Percentiles rank a stretch among this genome's conserved stretches.
phyloP scores from a whole-genome alignment of 2,329 filamentous ascomycete species.

The Trichoderma hamatum region DNA sequence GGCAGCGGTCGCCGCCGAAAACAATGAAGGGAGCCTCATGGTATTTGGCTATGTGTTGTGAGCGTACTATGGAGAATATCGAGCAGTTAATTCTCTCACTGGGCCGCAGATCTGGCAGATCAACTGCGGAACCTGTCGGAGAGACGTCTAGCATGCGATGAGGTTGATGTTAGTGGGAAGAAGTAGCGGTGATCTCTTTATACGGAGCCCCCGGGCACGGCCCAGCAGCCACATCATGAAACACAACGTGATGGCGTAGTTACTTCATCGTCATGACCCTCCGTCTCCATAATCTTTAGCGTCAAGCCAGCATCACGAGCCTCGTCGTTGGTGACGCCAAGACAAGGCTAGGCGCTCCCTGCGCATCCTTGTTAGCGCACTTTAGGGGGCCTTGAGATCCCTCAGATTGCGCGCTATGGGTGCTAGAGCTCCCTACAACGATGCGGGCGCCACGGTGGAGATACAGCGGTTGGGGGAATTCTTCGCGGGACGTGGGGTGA shows the following conservation, averaged over 20 bases:
- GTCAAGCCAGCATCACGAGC: conserved; percentile 16
- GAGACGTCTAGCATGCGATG: not conserved
- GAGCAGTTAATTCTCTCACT: conserved; percentile 19
- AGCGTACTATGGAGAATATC: not conserved
- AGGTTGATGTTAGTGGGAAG: not conserved
- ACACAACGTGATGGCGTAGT: conserved; percentile 6
- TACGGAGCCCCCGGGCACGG: not conserved
- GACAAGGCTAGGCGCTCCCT: not conserved
- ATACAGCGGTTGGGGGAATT: not conserved
- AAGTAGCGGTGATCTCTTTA: conserved; percentile 6
- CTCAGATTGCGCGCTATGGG: not conserved
- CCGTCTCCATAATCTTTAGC: not conserved
- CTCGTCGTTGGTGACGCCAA: not conserved
- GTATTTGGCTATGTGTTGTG: not conserved
- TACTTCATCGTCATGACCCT: not conserved
- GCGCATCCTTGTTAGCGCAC: not conserved
- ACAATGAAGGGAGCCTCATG: conserved; percentile 24
- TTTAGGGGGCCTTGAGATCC: not conserved
- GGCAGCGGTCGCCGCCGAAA: conserved; percentile 13
- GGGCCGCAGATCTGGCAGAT: conserved; percentile 22
- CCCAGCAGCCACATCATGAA: conserved; percentile 6
- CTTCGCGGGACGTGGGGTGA: not conserved
- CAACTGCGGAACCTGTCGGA: not conserved
- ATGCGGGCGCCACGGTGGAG: not conserved
- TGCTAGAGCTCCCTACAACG: not conserved